Evolutionary conservation across 441 rosid species (phyloP).

Genomic region (Euphorbia neoarborescens): DNA sequence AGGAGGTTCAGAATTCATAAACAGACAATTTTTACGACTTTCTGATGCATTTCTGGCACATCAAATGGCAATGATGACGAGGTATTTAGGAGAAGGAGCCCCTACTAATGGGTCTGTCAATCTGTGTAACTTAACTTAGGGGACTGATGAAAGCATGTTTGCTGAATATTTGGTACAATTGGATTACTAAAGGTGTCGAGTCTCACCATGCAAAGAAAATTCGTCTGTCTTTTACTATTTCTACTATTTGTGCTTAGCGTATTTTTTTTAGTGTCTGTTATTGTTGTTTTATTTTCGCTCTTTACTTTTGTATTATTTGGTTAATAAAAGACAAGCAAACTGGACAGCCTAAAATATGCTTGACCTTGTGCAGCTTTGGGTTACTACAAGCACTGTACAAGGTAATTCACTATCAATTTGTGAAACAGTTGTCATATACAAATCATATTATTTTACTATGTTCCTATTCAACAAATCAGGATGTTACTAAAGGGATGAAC

Average conservation of each 20-base stretch:
- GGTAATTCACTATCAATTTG: no score
- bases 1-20: slow-evolving; percentile 20
- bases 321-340: slow-evolving; percentile 75
- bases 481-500: no score
- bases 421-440: no score
- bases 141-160: slow-evolving; percentile 77
- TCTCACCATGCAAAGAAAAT: slow-evolving; percentile 17
- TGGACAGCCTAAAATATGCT: slow-evolving; percentile 84
- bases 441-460: no score
- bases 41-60: not conserved
- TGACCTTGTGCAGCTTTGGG: no score
- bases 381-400: no score
- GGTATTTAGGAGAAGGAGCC: slow-evolving; percentile 46
- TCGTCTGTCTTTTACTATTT: not conserved
- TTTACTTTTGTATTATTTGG: not conserved
- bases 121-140: slow-evolving; percentile 70
- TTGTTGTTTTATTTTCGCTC: not conserved
- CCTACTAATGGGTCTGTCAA: slow-evolving; percentile 69
- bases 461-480: no score
- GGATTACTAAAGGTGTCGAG: slow-evolving; percentile 72
- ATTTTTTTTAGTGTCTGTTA: not conserved
- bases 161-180: slow-evolving; percentile 88
- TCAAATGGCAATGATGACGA: slow-evolving; percentile 52
- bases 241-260: not conserved
- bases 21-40: not conserved